Conservation (phyloP, 2,329 filamentous ascomycete species). For the Phialemoniopsis sp. region DNA sequence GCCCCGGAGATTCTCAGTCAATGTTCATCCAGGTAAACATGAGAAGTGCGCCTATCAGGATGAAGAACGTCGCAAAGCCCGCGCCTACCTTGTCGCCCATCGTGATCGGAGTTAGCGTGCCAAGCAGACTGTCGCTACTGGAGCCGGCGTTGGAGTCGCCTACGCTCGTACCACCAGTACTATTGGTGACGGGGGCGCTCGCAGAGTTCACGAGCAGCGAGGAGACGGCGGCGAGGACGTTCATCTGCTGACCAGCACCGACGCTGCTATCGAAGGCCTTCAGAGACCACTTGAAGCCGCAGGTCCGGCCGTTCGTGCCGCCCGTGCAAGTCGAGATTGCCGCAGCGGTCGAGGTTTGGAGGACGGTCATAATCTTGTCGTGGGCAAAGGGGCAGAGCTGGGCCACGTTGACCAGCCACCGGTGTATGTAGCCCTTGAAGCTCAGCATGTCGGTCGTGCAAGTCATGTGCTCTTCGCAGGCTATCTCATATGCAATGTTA, state of each 20-base stretch:
- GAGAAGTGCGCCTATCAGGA: slow-evolving; percentile 12
- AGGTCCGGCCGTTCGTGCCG: slow-evolving; percentile 35
- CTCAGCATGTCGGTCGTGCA: slow-evolving; percentile 57
- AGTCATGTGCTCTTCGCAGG: slow-evolving; percentile 46
- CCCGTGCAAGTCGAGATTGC: slow-evolving; percentile 45
- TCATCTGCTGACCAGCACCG: slow-evolving; percentile 53
- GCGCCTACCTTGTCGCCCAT: slow-evolving; percentile 20
- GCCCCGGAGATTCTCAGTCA: slow-evolving; percentile 6
- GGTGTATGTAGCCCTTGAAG: slow-evolving; percentile 53
- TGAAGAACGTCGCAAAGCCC: slow-evolving; percentile 16
- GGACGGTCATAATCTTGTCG: slow-evolving; percentile 35
- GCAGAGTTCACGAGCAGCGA: slow-evolving; percentile 30
- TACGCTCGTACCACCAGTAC: slow-evolving; percentile 17
- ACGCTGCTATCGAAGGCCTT: slow-evolving; percentile 42
- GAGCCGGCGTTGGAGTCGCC: slow-evolving; percentile 17
- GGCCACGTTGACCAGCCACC: slow-evolving; percentile 44
- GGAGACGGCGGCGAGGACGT: slow-evolving; percentile 46
- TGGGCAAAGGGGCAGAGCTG: slow-evolving; percentile 45
- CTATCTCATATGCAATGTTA: slow-evolving; percentile 44
- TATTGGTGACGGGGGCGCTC: slow-evolving; percentile 10
- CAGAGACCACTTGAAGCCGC: slow-evolving; percentile 49
- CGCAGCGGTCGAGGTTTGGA: slow-evolving; percentile 41
- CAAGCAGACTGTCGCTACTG: slow-evolving; percentile 14
- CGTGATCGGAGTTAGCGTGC: slow-evolving; percentile 14
- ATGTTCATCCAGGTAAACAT: slow-evolving; percentile 29